Evolutionary conservation across 2,329 filamentous ascomycete genomes (phyloP), one percentile per base, ranked within the genome.

Genomic region (Coleophoma eucalyptorum): DNA sequence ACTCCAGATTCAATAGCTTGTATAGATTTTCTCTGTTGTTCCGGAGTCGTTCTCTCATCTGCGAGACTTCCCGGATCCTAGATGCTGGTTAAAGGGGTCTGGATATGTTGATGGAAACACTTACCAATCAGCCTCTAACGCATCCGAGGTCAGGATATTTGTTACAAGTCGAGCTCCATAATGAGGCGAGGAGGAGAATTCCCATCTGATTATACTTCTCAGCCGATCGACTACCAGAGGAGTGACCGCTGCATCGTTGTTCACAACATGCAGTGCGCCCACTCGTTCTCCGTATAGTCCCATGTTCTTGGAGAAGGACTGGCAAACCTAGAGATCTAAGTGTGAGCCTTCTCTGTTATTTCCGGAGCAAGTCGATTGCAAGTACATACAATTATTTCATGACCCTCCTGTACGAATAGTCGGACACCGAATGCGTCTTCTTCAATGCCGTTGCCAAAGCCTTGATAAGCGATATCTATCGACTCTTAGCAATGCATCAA

Each of bases 301-400:
- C 54, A 71, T 68, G 50, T 69, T 70, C 59, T 71, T 71, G n/a
- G 67, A 64, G 46, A 71, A 70, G 0, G 67, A 69, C 55, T 70
- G 69, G 4, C 15, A 15, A 11, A 42, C 40, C 40, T 42, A 20
- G 12, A 18, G 3, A 12, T 42, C 5, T 42, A 4, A 20, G 18
- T n/a, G 13, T 16, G 5, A n/a, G 5, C 15, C 15, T 15, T 35
- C 10, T 15, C 10, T 10, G 10, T 15, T 35, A 15, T 35, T 15
- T 35, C 10, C 15, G 15, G 15, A 5, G 3, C 15, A n/a, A 42
- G 15, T 20, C 12, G 5, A 16, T 3, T n/a, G 15, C 5, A 5
- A n/a, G 4, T 12, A 42, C 62, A 66, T 5, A 66, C 63, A 3
- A 69, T 46, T 26, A 67, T 51, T 49, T 69, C 67, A 19, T 65